These are phyloP conservation scores for Eimeria praecox DNA, from an alignment of 169 alveolate genomes.

Conservation along the genomic window DNA sequence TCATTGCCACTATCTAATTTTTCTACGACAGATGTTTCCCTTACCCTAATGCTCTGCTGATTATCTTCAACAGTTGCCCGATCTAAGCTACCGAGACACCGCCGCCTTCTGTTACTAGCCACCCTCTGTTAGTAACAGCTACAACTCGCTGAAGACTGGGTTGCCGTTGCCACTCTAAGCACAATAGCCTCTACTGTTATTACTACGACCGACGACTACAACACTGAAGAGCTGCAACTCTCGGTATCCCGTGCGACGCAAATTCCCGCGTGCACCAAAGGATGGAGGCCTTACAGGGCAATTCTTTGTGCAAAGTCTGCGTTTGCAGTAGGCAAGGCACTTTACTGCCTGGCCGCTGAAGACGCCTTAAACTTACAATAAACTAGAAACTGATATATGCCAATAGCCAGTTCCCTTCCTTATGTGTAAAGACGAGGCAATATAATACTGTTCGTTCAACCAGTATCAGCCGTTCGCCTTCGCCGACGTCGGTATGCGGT, in stretches of 20 bases:
- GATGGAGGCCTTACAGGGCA: neutral
- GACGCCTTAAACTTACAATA: neutral
- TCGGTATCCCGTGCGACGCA: neutral
- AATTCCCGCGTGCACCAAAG: neutral
- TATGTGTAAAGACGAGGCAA: neutral
- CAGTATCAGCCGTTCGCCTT: neutral
- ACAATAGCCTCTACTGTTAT: no score
- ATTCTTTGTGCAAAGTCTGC: neutral
- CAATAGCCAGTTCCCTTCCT: neutral
- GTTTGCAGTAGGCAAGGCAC: slow-evolving; percentile 1
- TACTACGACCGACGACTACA: no score
- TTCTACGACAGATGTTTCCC: no score
- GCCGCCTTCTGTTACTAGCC: no score
- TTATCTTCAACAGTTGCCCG: no score
- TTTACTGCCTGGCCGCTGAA: neutral
- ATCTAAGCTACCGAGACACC: no score
- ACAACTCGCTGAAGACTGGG: no score
- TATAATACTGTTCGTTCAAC: neutral
- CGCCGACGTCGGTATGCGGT: slow-evolving; percentile 37
- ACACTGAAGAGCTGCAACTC: neutral
- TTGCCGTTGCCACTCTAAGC: no score
- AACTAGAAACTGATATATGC: neutral
- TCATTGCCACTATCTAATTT: no score
- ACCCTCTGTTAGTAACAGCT: no score
- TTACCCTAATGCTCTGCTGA: no score